Conservation (phyloP, 2,329 filamentous ascomycete species). For the Cladosporium phlei region DNA sequence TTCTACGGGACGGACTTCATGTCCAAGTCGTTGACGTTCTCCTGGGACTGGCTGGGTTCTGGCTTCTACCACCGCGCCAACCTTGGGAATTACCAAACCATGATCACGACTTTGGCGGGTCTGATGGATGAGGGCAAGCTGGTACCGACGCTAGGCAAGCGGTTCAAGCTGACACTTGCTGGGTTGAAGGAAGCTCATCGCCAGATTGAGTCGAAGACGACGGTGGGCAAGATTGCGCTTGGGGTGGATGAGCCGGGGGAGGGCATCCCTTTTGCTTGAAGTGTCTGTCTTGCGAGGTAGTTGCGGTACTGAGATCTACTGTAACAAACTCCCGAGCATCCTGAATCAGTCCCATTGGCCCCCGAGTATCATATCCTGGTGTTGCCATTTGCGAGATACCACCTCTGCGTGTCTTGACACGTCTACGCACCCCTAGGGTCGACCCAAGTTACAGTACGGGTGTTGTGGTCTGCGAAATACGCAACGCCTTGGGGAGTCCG, state of each 20-base stretch:
- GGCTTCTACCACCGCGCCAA: conserved; percentile 37
- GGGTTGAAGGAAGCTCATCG: conserved; percentile 39
- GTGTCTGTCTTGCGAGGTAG: too few relatives aligned
- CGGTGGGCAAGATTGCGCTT: conserved; percentile 37
- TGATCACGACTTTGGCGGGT: conserved; percentile 31
- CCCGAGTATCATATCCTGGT: too few relatives aligned
- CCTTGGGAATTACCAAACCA: too few relatives aligned
- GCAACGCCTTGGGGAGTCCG: conserved; percentile 4
- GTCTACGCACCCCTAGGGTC: background rate
- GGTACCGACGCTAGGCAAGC: too few relatives aligned
- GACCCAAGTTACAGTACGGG: conserved; percentile 1
- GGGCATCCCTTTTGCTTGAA: conserved; percentile 8
- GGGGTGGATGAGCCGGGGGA: conserved; percentile 26
- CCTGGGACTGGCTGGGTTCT: conserved; percentile 41
- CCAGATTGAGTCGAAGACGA: conserved; percentile 35
- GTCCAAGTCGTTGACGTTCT: conserved; percentile 42
- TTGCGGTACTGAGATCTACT: too few relatives aligned
- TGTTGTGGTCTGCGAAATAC: conserved; percentile 10
- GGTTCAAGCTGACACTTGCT: conserved; percentile 33
- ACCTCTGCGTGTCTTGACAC: too few relatives aligned
- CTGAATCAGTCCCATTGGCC: too few relatives aligned
- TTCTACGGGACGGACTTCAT: conserved; percentile 46
- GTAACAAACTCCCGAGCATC: too few relatives aligned
- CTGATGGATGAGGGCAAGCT: conserved; percentile 35
- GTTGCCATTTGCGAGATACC: too few relatives aligned